Evolutionary conservation across 768 basidiomycete species (phyloP).

Genomic region (Trametes sanguinea): DNA sequence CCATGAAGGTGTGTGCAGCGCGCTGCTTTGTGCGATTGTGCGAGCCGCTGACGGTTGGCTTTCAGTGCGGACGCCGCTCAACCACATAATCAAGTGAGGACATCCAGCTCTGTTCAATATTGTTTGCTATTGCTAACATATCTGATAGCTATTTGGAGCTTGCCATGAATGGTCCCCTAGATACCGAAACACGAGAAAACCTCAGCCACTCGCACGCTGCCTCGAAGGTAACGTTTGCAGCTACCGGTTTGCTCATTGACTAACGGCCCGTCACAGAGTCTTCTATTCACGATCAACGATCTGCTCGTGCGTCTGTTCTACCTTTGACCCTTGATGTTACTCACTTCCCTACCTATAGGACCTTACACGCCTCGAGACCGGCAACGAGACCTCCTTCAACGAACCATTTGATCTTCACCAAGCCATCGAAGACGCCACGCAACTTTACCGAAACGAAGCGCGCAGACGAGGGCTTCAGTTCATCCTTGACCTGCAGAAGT

Average conservation of each 20-base stretch:
- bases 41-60: background rate
- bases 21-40: background rate
- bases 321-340: background rate
- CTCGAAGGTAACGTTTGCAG: constrained; percentile 52
- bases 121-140: background rate
- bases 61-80: constrained; percentile 70
- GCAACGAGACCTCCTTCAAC: constrained; percentile 71
- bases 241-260: background rate
- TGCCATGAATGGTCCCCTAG: constrained; percentile 74
- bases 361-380: constrained; percentile 74
- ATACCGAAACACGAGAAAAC: constrained; percentile 73
- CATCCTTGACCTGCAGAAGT: constrained; percentile 51
- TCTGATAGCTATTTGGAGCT: constrained; percentile 68
- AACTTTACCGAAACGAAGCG: constrained; percentile 68
- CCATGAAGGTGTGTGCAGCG: constrained; percentile 64
- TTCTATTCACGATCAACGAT: constrained; percentile 85
- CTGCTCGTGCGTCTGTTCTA: constrained; percentile 48
- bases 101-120: background rate
- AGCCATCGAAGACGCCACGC: constrained; percentile 62
- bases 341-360: constrained; percentile 42
- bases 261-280: constrained; percentile 41
- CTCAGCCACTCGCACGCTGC: constrained; percentile 72
- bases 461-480: constrained; percentile 61
- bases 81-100: constrained; percentile 79
- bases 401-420: constrained; percentile 71